A percentile compares a stretch with the other conserved stretches of the same genome.
Evolutionary conservation across 2,329 filamentous ascomycete species (phyloP).

Genomic region (Pestalotiopsis sp.): DNA sequence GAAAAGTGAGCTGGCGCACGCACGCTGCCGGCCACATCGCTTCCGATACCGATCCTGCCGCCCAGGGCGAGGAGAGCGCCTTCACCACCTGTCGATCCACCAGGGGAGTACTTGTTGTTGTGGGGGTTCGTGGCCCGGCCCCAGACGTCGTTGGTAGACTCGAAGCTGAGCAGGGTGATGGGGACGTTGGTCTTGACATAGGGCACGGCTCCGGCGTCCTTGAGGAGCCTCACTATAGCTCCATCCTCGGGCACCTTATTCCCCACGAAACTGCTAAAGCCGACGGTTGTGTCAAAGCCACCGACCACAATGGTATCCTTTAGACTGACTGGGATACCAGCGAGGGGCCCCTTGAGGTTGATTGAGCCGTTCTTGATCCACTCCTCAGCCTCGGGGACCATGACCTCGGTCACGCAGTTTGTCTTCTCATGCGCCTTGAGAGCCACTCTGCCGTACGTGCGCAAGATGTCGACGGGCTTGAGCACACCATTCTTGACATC

Average conservation of each 20-base stretch:
- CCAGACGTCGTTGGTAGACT: conserved; percentile 80
- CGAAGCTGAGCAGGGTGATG: conserved; percentile 84
- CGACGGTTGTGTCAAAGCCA: conserved; percentile 82
- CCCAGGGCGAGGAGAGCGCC: conserved; percentile 79
- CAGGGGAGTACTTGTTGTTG: conserved; percentile 81
- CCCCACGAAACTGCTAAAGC: conserved; percentile 73
- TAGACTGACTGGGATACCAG: conserved; percentile 83
- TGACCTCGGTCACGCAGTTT: conserved; percentile 87
- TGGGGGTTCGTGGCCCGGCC: conserved; percentile 83
- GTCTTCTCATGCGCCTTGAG: conserved; percentile 83
- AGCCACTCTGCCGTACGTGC: conserved; percentile 84
- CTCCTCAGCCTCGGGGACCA: conserved; percentile 76
- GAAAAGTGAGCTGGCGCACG: conserved; percentile 86
- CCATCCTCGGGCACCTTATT: conserved; percentile 73
- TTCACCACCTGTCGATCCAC: conserved; percentile 88
- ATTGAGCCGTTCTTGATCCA: conserved; percentile 64
- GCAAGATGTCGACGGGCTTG: conserved; percentile 74
- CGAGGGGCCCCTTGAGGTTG: conserved; percentile 80
- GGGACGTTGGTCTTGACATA: conserved; percentile 94
- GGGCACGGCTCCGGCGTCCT: conserved; percentile 85
- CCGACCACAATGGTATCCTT: conserved; percentile 82
- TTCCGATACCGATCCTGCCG: conserved; percentile 86
- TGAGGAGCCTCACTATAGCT: conserved; percentile 73
- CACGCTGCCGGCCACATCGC: conserved; percentile 89
- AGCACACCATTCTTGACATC: conserved; percentile 73